Base-by-base conservation (phyloP, 2,329 filamentous ascomycete species). In the Clonostachys sp. region DNA sequence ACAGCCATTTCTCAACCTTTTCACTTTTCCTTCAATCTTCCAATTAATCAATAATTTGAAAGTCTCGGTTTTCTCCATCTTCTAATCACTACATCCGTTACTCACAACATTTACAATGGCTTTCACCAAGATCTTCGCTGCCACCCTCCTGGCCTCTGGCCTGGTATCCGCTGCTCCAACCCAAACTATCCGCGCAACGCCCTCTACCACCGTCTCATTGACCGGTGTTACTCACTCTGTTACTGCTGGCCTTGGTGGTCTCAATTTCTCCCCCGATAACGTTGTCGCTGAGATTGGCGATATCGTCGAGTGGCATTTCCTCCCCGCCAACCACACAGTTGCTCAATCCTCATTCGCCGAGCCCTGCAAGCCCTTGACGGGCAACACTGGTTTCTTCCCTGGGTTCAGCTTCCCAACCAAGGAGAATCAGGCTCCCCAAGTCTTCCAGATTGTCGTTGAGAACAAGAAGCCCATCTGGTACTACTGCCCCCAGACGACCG, bases 261-360 rank as follows among this genome's bases (percentile, higher is more conserved):
- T 80, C 35, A 59, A 57, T 44, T 82, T 81, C 61, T 66, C 71
- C 44, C 79, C 79, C 2, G 65, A 73, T 51, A 72, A 69, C 52
- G 63, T 79, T 39, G 68, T 67, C 4, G 78, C 77, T 16, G 59
- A 64, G 13, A 48, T 70, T 7, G 78, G 77, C 49, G 74, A 78
- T 50, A 53, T 74, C 5, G 59, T 82, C 48, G 75, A 81, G 63
- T 82, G 73, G 66, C 72, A 76, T 56, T 81, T 75, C 67, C 72
- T 71, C 51, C 70, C 77, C 12, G 57, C 54, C 49, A 77, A 74
- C 63, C 78, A 80, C 68, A 71, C 70, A 16, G 64, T 81, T 40
- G 67, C 55, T 3, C 62, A 72, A 57, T 70, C 69, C 36, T 64
- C 57, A 56, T 74, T 74, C 51, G 65, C 51, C 46, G 53, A 63